Percentiles rank a stretch among this genome's conserved stretches.
phyloP scores from a whole-genome alignment of 148 eudicot genomes.

The Mesembryanthemum crystallinum region DNA sequence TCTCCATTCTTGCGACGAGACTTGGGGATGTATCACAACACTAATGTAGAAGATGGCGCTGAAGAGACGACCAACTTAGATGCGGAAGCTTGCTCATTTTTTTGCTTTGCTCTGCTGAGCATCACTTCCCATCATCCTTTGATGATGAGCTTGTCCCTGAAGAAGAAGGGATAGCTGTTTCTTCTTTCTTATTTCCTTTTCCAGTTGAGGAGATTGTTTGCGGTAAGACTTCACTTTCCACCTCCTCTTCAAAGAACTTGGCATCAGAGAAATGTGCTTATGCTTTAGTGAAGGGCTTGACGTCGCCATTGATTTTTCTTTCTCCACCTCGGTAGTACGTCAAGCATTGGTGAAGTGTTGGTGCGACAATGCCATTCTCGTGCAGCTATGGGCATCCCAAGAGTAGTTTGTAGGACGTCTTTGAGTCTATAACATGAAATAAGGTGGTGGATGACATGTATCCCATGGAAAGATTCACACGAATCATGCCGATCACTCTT shows the following conservation, averaged over 20 bases:
- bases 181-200: too few relatives aligned
- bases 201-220: background rate
- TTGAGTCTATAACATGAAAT: background rate
- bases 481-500: background rate
- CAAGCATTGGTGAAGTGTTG: background rate
- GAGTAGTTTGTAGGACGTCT: background rate
- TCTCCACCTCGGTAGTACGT: background rate
- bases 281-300: background rate
- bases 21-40: too few relatives aligned
- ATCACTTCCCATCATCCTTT: too few relatives aligned
- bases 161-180: too few relatives aligned
- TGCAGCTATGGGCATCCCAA: background rate
- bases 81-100: too few relatives aligned
- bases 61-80: too few relatives aligned
- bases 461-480: background rate
- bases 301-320: background rate
- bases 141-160: too few relatives aligned
- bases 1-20: too few relatives aligned
- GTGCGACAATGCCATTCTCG: background rate
- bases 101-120: too few relatives aligned
- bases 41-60: too few relatives aligned
- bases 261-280: background rate
- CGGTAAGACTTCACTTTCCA: background rate
- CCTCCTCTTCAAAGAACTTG: background rate
- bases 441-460: too few relatives aligned